These are phyloP conservation scores for Vitis labrusca DNA, from an alignment of 164 flowering plant species.

Conservation along the genomic window DNA sequence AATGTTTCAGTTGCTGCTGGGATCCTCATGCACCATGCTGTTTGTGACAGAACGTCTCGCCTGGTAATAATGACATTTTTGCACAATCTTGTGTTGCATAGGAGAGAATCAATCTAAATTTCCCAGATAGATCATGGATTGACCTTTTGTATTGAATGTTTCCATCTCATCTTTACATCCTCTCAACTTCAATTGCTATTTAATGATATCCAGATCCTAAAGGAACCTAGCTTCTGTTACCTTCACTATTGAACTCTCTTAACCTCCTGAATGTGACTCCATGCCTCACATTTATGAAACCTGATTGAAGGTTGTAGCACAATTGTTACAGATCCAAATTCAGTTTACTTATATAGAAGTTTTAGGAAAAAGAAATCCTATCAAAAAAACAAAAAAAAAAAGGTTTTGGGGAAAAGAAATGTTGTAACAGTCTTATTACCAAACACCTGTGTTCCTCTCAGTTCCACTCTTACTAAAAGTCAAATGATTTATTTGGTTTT, in stretches of 20 bases:
- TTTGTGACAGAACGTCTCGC: conserved; percentile 77
- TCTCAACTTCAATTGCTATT: too few relatives aligned
- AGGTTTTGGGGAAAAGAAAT: too few relatives aligned
- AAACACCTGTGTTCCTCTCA: not conserved
- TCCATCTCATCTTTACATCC: not conserved
- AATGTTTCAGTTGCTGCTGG: conserved; percentile 99
- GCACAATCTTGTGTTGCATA: not conserved
- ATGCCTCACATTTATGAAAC: too few relatives aligned
- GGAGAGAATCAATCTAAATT: not conserved
- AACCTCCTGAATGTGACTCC: too few relatives aligned
- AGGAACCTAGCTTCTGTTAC: too few relatives aligned
- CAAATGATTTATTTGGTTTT: too few relatives aligned
- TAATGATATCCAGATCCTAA: too few relatives aligned
- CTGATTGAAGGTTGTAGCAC: too few relatives aligned
- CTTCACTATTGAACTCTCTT: too few relatives aligned
- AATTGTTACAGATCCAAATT: not conserved
- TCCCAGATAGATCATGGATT: not conserved
- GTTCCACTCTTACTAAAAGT: not conserved
- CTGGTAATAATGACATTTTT: conserved; percentile 43
- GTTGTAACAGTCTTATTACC: not conserved
- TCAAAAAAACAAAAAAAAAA: too few relatives aligned
- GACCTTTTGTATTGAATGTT: not conserved
- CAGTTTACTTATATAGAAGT: not conserved
- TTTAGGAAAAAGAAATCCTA: too few relatives aligned
- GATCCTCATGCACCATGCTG: conserved; percentile 94